Conservation (phyloP, 352 stramenopile genomes). For the Phytopythium montanum region DNA sequence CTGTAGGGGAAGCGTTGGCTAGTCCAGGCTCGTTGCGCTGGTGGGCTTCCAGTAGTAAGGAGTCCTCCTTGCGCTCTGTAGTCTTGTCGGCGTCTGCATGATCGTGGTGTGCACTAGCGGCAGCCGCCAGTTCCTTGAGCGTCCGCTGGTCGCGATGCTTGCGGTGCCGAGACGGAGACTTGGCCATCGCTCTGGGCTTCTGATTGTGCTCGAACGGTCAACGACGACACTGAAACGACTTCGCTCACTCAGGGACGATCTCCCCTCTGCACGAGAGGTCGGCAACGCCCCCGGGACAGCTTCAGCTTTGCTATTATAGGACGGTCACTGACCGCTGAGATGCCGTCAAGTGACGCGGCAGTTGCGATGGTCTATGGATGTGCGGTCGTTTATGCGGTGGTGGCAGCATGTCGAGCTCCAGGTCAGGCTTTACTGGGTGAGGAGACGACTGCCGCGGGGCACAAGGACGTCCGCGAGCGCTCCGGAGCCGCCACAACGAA, state of each 20-base stretch:
- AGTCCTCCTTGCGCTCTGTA: neutral
- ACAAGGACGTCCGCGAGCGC: slow-evolving; percentile 62
- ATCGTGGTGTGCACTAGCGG: neutral
- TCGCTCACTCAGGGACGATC: neutral
- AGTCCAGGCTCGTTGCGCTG: slow-evolving; percentile 5
- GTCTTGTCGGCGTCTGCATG: neutral
- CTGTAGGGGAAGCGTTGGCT: slow-evolving; percentile 20
- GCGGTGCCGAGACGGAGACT: slow-evolving; percentile 1
- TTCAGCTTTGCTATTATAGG: too few species aligned
- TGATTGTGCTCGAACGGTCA: neutral
- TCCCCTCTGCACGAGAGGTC: neutral
- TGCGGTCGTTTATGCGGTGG: neutral
- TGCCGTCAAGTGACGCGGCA: neutral
- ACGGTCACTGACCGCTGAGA: neutral
- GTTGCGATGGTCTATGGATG: neutral
- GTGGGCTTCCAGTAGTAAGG: slow-evolving; percentile 1
- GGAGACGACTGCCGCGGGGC: slow-evolving; percentile 32
- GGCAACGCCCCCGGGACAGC: neutral
- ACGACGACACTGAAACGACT: too few species aligned
- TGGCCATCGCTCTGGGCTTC: neutral
- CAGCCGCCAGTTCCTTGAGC: slow-evolving; percentile 2
- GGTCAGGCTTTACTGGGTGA: slow-evolving; percentile 10
- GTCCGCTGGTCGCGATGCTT: neutral
- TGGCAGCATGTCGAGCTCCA: neutral
- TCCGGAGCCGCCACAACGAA: slow-evolving; percentile 56